A percentile compares a stretch with the other conserved stretches of the same genome.
Evolutionary conservation across 202 grass and related monocot species (phyloP).

Genomic region (Panicum virgatum): DNA sequence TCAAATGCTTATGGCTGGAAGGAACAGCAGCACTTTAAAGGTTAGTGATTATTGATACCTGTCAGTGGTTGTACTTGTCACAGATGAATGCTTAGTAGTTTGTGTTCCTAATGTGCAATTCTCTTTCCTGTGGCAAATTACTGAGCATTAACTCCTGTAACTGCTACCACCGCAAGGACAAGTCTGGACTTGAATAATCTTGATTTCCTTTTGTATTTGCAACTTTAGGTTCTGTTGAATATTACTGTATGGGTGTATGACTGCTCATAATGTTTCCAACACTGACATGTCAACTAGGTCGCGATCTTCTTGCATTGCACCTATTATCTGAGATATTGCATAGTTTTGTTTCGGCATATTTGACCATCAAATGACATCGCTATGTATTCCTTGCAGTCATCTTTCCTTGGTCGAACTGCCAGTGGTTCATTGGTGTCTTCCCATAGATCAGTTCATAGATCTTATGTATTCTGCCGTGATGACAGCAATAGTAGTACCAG

Average conservation of each 20-base stretch:
- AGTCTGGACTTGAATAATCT: background rate
- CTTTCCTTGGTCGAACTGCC: constrained; percentile 80
- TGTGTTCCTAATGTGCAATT: background rate
- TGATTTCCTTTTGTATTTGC: background rate
- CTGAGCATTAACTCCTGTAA: background rate
- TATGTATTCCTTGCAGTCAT: constrained; percentile 53
- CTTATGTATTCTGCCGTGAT: constrained; percentile 83
- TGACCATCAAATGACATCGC: constrained; percentile 12
- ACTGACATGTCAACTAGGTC: background rate
- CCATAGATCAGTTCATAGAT: constrained; percentile 57
- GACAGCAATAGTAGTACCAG: constrained; percentile 73
- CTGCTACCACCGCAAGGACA: background rate
- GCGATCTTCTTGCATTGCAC: background rate
- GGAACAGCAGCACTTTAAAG: constrained; percentile 69
- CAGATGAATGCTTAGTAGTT: background rate
- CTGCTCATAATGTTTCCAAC: constrained; percentile 10
- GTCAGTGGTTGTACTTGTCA: background rate
- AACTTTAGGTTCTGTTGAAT: background rate
- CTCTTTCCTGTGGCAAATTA: constrained; percentile 8
- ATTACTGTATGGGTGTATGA: background rate
- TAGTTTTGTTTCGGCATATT: background rate
- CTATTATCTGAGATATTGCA: background rate
- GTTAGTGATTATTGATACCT: constrained; percentile 33
- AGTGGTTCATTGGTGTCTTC: constrained; percentile 59
- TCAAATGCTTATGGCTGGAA: constrained; percentile 62